Evolutionary conservation across 2,329 filamentous ascomycete species (phyloP).

Genomic region (Aspergillus fumigatus): DNA sequence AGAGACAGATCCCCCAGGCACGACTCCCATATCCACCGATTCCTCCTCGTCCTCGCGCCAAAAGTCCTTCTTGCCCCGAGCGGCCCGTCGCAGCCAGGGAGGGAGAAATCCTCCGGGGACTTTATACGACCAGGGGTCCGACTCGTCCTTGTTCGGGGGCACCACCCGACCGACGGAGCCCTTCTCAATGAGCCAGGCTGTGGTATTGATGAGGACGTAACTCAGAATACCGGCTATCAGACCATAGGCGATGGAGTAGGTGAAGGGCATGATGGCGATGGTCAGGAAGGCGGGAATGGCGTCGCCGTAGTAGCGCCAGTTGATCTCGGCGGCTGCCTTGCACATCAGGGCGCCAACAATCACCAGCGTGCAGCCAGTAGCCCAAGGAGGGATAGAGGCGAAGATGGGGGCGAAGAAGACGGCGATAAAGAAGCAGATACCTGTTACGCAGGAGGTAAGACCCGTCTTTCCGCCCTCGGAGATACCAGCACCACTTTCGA

Average conservation of each 20-base stretch:
- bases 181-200: conserved; percentile 65
- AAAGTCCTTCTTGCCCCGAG: conserved; percentile 67
- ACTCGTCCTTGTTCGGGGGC: conserved; percentile 69
- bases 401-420: conserved; percentile 90
- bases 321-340: conserved; percentile 72
- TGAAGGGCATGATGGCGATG: conserved; percentile 83
- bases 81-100: conserved; percentile 64
- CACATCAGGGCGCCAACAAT: conserved; percentile 88
- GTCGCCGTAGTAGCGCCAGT: conserved; percentile 83
- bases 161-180: conserved; percentile 64
- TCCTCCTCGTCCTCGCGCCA: conserved; percentile 49
- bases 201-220: conserved; percentile 70
- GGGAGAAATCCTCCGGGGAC: conserved; percentile 71
- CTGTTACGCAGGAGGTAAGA: conserved; percentile 73
- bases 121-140: conserved; percentile 76
- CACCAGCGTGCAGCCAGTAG: conserved; percentile 81
- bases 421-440: conserved; percentile 78
- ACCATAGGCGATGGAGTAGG: conserved; percentile 82
- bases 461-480: conserved; percentile 82
- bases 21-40: conserved; percentile 9
- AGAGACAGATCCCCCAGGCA: conserved; percentile 6
- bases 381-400: conserved; percentile 83
- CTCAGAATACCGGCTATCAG: conserved; percentile 74
- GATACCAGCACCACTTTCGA: conserved; percentile 86
- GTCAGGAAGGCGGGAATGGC: conserved; percentile 80